phyloP scores from a whole-genome alignment of 352 stramenopile genomes.

The Phytophthora sp. region DNA sequence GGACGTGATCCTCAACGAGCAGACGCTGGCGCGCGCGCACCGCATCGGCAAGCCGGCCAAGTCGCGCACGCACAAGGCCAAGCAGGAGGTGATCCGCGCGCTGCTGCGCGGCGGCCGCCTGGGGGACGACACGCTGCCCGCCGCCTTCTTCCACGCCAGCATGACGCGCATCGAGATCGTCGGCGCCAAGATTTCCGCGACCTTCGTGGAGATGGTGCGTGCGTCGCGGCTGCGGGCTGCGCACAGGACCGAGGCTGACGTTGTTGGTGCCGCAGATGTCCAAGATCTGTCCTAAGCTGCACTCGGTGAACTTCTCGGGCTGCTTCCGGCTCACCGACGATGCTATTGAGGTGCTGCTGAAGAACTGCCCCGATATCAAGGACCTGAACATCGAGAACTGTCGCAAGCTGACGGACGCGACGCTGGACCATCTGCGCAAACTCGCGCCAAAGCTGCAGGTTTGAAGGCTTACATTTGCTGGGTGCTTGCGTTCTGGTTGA shows the following conservation, averaged over 20 bases:
- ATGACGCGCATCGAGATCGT: constrained; percentile 89
- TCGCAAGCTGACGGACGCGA: constrained; percentile 84
- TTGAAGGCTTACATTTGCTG: too few species aligned
- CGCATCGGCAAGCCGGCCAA: constrained; percentile 78
- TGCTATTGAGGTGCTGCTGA: constrained; percentile 79
- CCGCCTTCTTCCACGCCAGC: constrained; percentile 84
- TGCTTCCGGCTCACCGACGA: constrained; percentile 91
- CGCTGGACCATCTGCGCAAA: constrained; percentile 81
- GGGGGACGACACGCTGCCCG: constrained; percentile 82
- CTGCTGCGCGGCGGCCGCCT: constrained; percentile 76
- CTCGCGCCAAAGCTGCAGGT: constrained; percentile 84
- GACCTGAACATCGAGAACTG: constrained; percentile 91
- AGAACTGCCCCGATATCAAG: constrained; percentile 86
- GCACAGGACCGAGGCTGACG: constrained; percentile 1
- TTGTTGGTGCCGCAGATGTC: constrained; percentile 49
- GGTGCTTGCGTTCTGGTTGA: too few species aligned
- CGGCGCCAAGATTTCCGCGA: constrained; percentile 84
- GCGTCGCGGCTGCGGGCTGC: neutral
- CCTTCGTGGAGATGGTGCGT: constrained; percentile 70
- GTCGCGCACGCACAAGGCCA: constrained; percentile 83
- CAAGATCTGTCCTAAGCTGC: constrained; percentile 82
- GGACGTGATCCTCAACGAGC: constrained; percentile 73
- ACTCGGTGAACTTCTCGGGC: constrained; percentile 86
- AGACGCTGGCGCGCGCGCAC: constrained; percentile 68
- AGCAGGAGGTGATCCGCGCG: constrained; percentile 87